A percentile compares a stretch with the other conserved stretches of the same genome.
These are phyloP conservation scores for Diaporthe vaccinii DNA, from an alignment of 2,329 filamentous ascomycete genomes.

Conservation along the genomic window DNA sequence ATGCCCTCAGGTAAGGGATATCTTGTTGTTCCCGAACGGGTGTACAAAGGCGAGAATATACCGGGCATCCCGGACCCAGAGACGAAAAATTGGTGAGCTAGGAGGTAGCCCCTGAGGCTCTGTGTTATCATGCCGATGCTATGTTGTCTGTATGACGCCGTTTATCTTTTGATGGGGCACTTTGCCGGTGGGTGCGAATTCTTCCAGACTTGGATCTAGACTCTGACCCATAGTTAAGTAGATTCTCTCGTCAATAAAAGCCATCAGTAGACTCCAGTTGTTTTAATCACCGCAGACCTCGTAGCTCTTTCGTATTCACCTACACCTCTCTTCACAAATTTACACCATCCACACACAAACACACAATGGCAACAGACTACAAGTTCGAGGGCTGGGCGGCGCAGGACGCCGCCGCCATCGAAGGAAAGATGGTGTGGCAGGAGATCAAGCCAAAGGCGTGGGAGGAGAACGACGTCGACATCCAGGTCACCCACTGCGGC, in stretches of 20 bases:
- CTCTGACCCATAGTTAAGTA: neutral
- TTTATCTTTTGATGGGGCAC: neutral
- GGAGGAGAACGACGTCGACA: conserved; percentile 76
- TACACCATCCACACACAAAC: neutral
- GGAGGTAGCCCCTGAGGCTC: conserved; percentile 4
- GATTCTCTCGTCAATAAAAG: neutral
- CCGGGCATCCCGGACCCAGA: neutral
- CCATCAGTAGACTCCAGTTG: neutral
- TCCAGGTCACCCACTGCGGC: conserved; percentile 75
- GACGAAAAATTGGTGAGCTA: neutral
- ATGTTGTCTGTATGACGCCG: neutral
- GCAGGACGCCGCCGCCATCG: conserved; percentile 53
- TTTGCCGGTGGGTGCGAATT: neutral
- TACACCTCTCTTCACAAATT: neutral
- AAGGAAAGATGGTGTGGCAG: conserved; percentile 68
- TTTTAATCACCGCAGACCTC: neutral
- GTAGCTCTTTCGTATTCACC: neutral
- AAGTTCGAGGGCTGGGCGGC: conserved; percentile 68
- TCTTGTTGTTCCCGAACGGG: conserved; percentile 1
- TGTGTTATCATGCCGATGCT: neutral
- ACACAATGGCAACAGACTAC: conserved; percentile 50
- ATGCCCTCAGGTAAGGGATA: neutral
- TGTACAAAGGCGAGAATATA: neutral
- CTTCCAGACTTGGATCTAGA: neutral
- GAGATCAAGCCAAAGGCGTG: conserved; percentile 74